Base-by-base conservation (phyloP, 805 yeast species). In the Wickerhamiella spandovensis region DNA sequence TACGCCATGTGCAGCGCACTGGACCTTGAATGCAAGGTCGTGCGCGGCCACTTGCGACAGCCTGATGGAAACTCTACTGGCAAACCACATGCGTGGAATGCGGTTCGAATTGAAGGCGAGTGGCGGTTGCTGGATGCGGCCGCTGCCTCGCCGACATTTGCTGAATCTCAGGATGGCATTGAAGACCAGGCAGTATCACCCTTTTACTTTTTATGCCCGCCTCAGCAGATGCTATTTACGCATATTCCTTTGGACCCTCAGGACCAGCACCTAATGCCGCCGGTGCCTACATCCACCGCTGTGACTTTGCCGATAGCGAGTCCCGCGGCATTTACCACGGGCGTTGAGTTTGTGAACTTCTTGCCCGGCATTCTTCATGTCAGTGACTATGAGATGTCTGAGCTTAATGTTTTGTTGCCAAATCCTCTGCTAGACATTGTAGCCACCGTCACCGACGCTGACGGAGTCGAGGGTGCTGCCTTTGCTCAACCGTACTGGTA, bases 221-320 rank as follows among this genome's bases (percentile, higher is more conserved):
- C 98, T 0, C 66, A 80, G 49, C 76, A 79, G 51, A 62, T 87
- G 42, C 76, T 92, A 15, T 82, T 82, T 54, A 84, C 97, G 0
- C 98, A 92, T 64, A 79, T 87, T 45, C 97, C 98, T 13, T 72
- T 79, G 17, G 79, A 79, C 51, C 78, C 78, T 43, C 82, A 78
- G 53, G 82, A 84, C 55, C 98, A 92, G 65, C 95, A 85, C 66
- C 77, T 90, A 20, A 73, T 77, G 28, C 97, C 97, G 3, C 85
- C 94, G 2, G 69, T 90, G 53, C 89, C 85, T 54, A 82, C 84
- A 35, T 73, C 78, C 55, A 77, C 82, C 21, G 89, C 92, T 15
- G 72, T 86, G 52, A 78, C 87, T 44, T 69, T 90, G 46, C 98
- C 98, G 0, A 75, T 94, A 28, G 77, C 82, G n/a, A 84, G 87